Evolutionary conservation across 225 moss, liverwort and hornwort species (phyloP).

Genomic region (Polytrichum commune): DNA sequence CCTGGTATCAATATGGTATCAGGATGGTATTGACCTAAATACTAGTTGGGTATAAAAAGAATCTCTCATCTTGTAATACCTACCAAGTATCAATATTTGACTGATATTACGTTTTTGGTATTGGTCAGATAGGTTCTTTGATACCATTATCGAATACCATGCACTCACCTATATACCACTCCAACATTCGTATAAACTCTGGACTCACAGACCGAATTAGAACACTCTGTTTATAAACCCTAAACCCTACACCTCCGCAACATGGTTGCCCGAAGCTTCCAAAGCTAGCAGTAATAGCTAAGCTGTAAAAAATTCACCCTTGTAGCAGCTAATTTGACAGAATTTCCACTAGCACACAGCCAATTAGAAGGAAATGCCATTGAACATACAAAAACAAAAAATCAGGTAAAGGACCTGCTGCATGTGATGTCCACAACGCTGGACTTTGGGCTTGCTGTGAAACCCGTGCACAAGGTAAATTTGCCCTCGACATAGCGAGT

Average conservation of each 20-base stretch:
- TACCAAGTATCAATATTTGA: no score
- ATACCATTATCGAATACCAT: no score
- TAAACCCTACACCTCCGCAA: neutral
- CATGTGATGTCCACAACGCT: conserved; percentile 3
- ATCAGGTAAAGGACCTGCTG: conserved; percentile 12
- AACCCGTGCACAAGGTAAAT: conserved; percentile 10
- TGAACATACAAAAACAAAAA: neutral
- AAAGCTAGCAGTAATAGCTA: neutral
- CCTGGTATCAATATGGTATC: no score
- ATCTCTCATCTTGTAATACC: no score
- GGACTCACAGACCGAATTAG: no score
- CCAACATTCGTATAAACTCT: neutral
- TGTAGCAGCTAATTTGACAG: no score
- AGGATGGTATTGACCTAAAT: no score
- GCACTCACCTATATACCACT: neutral
- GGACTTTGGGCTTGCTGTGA: conserved; percentile 13
- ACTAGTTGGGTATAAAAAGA: no score
- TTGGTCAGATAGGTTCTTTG: no score
- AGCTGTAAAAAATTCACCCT: no score
- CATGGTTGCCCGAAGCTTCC: neutral
- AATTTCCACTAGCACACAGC: no score
- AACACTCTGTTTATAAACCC: neutral
- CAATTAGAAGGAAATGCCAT: neutral
- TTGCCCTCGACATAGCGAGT: conserved; percentile 26
- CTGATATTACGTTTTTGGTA: no score